Evolutionary conservation across 2,329 filamentous ascomycete species (phyloP).

Genomic region (Coniochaeta prunicola): DNA sequence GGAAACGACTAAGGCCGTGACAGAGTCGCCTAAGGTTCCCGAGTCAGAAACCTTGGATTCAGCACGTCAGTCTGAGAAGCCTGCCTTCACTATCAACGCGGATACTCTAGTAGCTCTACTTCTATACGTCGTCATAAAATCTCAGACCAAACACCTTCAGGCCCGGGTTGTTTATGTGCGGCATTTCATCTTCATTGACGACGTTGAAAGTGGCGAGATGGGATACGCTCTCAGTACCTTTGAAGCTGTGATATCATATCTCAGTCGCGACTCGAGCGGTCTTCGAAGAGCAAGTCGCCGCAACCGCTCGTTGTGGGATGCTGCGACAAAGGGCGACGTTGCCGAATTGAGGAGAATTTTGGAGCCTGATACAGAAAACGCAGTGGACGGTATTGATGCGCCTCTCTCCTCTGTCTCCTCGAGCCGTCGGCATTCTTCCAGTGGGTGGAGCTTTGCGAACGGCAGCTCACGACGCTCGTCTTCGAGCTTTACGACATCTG

Average conservation of each 20-base stretch:
- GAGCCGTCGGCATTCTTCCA: constrained; percentile 36
- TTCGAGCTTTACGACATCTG: constrained; percentile 32
- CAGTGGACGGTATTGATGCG: constrained; percentile 32
- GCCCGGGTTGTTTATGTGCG: constrained; percentile 91
- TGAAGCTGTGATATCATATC: constrained; percentile 86
- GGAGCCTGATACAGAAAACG: constrained; percentile 56
- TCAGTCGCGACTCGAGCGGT: constrained; percentile 73
- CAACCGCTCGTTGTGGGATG: constrained; percentile 84
- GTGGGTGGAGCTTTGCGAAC: constrained; percentile 38
- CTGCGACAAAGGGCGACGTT: constrained; percentile 69
- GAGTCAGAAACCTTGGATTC: constrained; percentile 16
- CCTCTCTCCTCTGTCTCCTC: constrained; percentile 24
- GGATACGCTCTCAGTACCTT: constrained; percentile 95
- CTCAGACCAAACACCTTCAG: constrained; percentile 79
- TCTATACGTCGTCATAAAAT: constrained; percentile 85
- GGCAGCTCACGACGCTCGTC: constrained; percentile 29
- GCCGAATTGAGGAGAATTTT: constrained; percentile 70
- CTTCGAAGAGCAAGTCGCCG: constrained; percentile 77
- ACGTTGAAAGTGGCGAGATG: constrained; percentile 93
- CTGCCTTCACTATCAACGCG: constrained; percentile 61
- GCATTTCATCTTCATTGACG: constrained; percentile 95
- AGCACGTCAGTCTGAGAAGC: constrained; percentile 38
- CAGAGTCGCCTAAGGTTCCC: constrained; percentile 53
- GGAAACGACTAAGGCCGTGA: constrained; percentile 76
- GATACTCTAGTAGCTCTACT: constrained; percentile 90